Evolutionary conservation across 2,329 filamentous ascomycete species (phyloP).

Genomic region (Teratosphaeria gauchensis): DNA sequence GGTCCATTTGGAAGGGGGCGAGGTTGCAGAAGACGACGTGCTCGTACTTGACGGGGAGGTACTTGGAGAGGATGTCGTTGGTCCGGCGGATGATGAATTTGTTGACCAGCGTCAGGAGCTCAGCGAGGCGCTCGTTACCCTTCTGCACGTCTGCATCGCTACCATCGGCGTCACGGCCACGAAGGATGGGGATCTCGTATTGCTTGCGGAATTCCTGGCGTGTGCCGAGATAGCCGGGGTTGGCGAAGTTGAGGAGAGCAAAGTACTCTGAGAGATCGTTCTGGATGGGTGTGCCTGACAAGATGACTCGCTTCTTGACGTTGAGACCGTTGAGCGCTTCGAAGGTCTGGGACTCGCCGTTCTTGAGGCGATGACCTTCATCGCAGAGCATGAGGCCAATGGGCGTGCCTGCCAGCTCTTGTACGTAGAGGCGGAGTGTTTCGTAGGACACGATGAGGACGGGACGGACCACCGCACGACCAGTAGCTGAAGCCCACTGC

Average conservation of each 20-base stretch:
- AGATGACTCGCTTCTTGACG: constrained; percentile 81
- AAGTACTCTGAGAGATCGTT: constrained; percentile 99
- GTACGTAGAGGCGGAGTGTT: constrained; percentile 80
- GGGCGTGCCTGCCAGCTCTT: constrained; percentile 77
- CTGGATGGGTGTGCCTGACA: constrained; percentile 95
- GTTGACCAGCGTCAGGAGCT: constrained; percentile 79
- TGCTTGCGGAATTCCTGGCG: constrained; percentile 86
- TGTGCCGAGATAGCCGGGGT: constrained; percentile 82
- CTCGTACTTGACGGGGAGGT: constrained; percentile 95
- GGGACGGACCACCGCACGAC: constrained; percentile 79
- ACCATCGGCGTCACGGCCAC: constrained; percentile 82
- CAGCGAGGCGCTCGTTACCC: constrained; percentile 72
- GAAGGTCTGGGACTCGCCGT: constrained; percentile 92
- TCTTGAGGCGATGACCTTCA: constrained; percentile 93
- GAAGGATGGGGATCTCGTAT: constrained; percentile 85
- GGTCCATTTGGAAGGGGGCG: constrained; percentile 79
- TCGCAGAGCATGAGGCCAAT: constrained; percentile 93
- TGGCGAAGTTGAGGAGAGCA: constrained; percentile 89
- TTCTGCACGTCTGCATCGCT: constrained; percentile 71
- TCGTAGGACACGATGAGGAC: constrained; percentile 98
- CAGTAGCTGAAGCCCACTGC: constrained; percentile 88
- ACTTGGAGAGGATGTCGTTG: constrained; percentile 96
- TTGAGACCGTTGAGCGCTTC: constrained; percentile 82
- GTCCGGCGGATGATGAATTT: constrained; percentile 97
- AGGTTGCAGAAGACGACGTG: constrained; percentile 97